Percentiles rank a stretch among this genome's conserved stretches.
phyloP scores from a whole-genome alignment of 352 stramenopile genomes.

The Blastocystis sp. region DNA sequence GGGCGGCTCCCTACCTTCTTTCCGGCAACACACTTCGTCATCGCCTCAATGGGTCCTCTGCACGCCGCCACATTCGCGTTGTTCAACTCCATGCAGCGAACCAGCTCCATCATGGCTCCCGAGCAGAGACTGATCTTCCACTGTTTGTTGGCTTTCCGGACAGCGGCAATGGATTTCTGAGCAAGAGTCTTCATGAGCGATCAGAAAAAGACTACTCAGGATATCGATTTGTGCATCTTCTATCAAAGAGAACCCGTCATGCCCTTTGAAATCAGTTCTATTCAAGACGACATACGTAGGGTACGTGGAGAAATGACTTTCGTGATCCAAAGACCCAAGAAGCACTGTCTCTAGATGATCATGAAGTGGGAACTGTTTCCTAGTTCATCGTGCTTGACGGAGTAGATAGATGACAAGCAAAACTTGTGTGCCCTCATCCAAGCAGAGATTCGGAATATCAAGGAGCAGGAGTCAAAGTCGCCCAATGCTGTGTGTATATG shows the following conservation, averaged over 20 bases:
- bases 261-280: neutral
- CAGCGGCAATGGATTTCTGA: conserved; percentile 46
- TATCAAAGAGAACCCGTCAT: conserved; percentile 1
- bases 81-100: conserved; percentile 63
- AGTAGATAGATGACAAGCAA: neutral
- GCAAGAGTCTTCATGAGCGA: conserved; percentile 44
- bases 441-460: conserved; percentile 14
- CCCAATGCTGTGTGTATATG: neutral
- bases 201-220: neutral
- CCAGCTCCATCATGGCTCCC: conserved; percentile 63
- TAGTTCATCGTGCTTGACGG: neutral
- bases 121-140: conserved; percentile 65
- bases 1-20: neutral
- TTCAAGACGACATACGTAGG: neutral
- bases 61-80: conserved; percentile 35
- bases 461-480: neutral
- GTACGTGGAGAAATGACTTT: neutral
- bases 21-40: conserved; percentile 34
- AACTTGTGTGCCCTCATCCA: neutral
- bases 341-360: neutral
- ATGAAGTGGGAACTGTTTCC: neutral
- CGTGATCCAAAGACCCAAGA: neutral
- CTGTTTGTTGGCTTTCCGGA: conserved; percentile 61
- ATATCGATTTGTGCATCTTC: neutral
- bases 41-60: conserved; percentile 48